These are phyloP conservation scores for Alternaria dauci DNA, from an alignment of 2,329 filamentous ascomycete genomes.

Conservation along the genomic window DNA sequence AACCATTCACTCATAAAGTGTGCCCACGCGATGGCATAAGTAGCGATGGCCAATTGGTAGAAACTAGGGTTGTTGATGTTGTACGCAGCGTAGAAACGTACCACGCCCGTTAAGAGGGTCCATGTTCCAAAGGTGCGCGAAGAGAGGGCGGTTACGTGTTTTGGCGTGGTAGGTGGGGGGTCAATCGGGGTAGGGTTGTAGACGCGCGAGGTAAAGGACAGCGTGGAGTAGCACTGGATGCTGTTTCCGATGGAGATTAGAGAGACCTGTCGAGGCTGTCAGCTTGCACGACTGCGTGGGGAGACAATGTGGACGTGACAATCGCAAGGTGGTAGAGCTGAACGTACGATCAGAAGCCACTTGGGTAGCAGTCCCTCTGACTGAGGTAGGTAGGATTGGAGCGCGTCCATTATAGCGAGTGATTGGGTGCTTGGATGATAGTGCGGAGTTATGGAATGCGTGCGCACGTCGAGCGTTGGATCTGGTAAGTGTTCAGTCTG, in stretches of 20 bases:
- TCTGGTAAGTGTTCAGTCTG: slow-evolving; percentile 2
- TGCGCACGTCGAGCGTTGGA: slow-evolving; percentile 1
- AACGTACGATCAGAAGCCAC: slow-evolving; percentile 70
- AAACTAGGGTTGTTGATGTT: slow-evolving; percentile 75
- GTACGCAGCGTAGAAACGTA: slow-evolving; percentile 85
- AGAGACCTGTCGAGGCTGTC: slow-evolving; percentile 68
- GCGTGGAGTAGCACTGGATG: slow-evolving; percentile 81
- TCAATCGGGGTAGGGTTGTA: slow-evolving; percentile 71
- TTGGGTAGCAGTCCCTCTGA: slow-evolving; percentile 65
- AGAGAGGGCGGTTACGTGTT: slow-evolving; percentile 74
- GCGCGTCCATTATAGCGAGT: slow-evolving; percentile 36
- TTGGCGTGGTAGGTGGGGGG: slow-evolving; percentile 49
- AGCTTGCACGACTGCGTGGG: neutral
- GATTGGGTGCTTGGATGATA: neutral
- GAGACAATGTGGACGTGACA: neutral
- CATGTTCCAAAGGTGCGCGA: slow-evolving; percentile 87
- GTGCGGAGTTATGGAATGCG: neutral
- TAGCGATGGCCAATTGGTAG: slow-evolving; percentile 84
- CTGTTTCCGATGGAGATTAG: slow-evolving; percentile 84
- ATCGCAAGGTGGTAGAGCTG: neutral
- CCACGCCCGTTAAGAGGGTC: slow-evolving; percentile 79
- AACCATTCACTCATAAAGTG: slow-evolving; percentile 74
- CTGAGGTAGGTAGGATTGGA: slow-evolving; percentile 55
- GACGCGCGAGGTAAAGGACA: slow-evolving; percentile 84
- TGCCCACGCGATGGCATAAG: slow-evolving; percentile 76